Evolutionary conservation across 805 yeast genomes (phyloP).

Genomic region (Ogataea naganishii): DNA sequence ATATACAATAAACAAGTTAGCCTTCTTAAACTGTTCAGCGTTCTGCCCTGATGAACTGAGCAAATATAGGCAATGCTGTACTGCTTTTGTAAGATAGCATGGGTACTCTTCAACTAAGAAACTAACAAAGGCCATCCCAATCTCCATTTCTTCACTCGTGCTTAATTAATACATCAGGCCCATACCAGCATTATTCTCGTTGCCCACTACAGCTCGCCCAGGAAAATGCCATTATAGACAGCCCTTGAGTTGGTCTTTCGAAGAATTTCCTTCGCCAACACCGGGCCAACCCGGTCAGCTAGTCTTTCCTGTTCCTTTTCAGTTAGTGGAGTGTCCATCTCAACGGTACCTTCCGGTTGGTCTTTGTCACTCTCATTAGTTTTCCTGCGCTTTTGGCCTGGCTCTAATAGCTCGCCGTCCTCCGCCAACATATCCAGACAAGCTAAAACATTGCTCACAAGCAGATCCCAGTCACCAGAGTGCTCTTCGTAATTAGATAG

Average conservation of each 20-base stretch:
- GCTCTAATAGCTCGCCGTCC: slow-evolving; percentile 20
- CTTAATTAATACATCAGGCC: too few species aligned
- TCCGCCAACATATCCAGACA: slow-evolving; percentile 41
- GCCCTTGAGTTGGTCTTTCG: slow-evolving; percentile 39
- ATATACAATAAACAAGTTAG: too few species aligned
- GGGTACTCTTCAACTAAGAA: too few species aligned
- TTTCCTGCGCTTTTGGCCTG: slow-evolving; percentile 5
- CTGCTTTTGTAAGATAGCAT: too few species aligned
- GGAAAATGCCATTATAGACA: slow-evolving; percentile 58
- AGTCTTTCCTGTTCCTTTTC: slow-evolving; percentile 32
- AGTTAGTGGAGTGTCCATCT: slow-evolving; percentile 23
- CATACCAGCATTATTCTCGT: slow-evolving; percentile 9
- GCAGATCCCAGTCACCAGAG: slow-evolving; percentile 12
- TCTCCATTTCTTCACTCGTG: too few species aligned
- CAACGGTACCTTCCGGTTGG: slow-evolving; percentile 27
- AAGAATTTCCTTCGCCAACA: slow-evolving; percentile 41
- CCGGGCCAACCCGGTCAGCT: slow-evolving; percentile 50
- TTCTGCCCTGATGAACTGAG: too few species aligned
- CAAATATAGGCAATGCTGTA: too few species aligned
- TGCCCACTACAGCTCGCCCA: slow-evolving; percentile 44
- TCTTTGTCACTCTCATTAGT: slow-evolving; percentile 9
- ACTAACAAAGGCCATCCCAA: too few species aligned
- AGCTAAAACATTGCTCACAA: slow-evolving; percentile 43
- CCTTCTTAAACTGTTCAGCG: too few species aligned
- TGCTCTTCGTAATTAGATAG: slow-evolving; percentile 24